phyloP scores from a whole-genome alignment of 208 protist species.

The Acanthamoeba quina region DNA sequence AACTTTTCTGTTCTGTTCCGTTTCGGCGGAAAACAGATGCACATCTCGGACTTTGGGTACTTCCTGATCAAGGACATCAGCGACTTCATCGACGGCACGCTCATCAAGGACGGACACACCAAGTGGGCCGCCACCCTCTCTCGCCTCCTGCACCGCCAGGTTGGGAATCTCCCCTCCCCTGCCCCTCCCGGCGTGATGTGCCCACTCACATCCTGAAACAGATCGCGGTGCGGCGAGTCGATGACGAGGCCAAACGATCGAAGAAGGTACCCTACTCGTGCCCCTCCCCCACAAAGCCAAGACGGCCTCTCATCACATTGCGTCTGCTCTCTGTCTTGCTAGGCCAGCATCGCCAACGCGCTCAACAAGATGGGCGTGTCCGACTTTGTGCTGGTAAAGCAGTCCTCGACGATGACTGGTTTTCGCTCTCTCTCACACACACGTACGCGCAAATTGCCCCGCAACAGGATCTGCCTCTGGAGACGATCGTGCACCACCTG shows the following conservation, averaged over 20 bases:
- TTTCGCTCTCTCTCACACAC: neutral
- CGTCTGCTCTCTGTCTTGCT: too few relatives aligned
- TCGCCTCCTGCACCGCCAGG: slow-evolving; percentile 30
- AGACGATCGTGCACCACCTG: slow-evolving; percentile 60
- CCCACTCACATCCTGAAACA: neutral
- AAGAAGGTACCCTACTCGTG: neutral
- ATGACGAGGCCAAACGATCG: neutral
- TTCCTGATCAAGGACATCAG: slow-evolving; percentile 48
- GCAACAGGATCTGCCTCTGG: neutral
- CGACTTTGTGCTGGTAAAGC: slow-evolving; percentile 17
- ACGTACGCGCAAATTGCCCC: neutral
- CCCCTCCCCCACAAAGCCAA: too few relatives aligned
- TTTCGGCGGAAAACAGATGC: slow-evolving; percentile 4
- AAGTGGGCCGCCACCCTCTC: slow-evolving; percentile 36
- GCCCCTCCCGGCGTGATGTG: too few relatives aligned
- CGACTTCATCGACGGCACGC: slow-evolving; percentile 13
- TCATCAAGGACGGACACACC: slow-evolving; percentile 36
- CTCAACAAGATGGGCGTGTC: slow-evolving; percentile 7
- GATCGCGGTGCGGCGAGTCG: neutral
- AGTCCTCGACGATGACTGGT: too few relatives aligned
- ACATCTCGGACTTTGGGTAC: slow-evolving; percentile 24
- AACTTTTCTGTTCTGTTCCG: too few relatives aligned
- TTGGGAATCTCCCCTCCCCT: too few relatives aligned
- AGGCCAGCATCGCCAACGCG: slow-evolving; percentile 8
- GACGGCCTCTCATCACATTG: too few relatives aligned